Percentiles rank a stretch among this genome's conserved stretches.
These are phyloP conservation scores for Nicotiana tabacum DNA, from an alignment of 257 asterid species.

Conservation along the genomic window DNA sequence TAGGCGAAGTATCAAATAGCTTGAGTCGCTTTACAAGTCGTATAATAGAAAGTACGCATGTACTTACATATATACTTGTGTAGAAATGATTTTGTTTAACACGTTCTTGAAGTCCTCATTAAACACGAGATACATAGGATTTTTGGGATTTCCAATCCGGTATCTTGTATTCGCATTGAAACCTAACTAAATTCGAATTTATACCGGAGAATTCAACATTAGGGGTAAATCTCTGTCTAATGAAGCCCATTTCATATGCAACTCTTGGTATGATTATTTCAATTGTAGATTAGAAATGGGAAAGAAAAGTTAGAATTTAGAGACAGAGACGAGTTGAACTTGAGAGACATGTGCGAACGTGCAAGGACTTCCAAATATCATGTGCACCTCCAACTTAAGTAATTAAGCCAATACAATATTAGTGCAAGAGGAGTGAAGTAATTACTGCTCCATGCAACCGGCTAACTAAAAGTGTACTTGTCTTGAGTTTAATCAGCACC, in stretches of 20 bases:
- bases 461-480: background rate
- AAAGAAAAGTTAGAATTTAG: background rate
- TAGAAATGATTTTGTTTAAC: background rate
- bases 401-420: too few species aligned
- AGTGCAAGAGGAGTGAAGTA: too few species aligned
- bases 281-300: background rate
- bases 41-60: background rate
- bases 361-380: background rate
- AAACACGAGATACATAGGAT: background rate
- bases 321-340: background rate
- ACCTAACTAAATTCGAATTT: too few species aligned
- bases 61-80: background rate
- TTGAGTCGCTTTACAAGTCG: background rate
- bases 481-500: background rate
- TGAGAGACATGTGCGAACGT: background rate
- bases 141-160: fast-evolving
- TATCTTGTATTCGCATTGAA: fast-evolving
- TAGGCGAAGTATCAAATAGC: background rate
- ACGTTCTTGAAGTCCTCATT: background rate
- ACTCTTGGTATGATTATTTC: background rate
- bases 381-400: background rate
- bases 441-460: background rate
- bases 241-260: too few species aligned
- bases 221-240: too few species aligned
- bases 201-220: too few species aligned